These are phyloP conservation scores for Colletotrichum sp. DNA, from an alignment of 2,329 filamentous ascomycete species.

Conservation along the genomic window DNA sequence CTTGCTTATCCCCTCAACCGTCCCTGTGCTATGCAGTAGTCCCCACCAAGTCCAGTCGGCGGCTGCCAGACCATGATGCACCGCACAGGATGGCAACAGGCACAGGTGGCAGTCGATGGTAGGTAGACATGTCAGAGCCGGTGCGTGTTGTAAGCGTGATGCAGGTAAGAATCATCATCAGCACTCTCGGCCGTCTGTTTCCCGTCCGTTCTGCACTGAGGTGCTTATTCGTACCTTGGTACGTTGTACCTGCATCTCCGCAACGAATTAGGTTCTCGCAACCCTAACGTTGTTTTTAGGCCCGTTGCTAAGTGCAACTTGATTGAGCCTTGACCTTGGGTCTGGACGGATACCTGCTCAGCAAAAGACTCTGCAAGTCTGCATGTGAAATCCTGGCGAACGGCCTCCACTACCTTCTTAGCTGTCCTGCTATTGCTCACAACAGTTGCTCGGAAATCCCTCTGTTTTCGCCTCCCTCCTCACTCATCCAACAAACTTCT, in stretches of 20 bases:
- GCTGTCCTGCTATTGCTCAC: neutral
- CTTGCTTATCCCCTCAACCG: constrained; percentile 10
- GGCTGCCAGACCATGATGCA: constrained; percentile 2
- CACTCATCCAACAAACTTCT: neutral
- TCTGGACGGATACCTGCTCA: neutral
- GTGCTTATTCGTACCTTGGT: neutral
- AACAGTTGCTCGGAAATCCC: neutral
- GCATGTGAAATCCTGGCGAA: neutral
- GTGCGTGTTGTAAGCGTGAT: neutral
- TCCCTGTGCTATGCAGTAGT: too few relatives aligned
- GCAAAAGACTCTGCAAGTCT: neutral
- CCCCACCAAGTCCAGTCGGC: constrained; percentile 4
- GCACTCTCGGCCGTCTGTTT: neutral
- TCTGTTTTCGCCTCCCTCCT: neutral
- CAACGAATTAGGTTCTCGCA: neutral
- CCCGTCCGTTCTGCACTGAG: neutral
- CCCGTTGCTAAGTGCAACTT: constrained; percentile 2
- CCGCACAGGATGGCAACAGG: constrained; percentile 1
- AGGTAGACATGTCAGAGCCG: neutral
- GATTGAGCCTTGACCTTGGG: neutral
- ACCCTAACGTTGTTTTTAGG: neutral
- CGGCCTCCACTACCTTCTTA: neutral
- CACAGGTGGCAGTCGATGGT: constrained; percentile 15
- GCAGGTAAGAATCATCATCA: neutral
- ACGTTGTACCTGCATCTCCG: neutral